Base-by-base conservation (phyloP, 2,329 filamentous ascomycete species). In the Venturiaceae sp. region DNA sequence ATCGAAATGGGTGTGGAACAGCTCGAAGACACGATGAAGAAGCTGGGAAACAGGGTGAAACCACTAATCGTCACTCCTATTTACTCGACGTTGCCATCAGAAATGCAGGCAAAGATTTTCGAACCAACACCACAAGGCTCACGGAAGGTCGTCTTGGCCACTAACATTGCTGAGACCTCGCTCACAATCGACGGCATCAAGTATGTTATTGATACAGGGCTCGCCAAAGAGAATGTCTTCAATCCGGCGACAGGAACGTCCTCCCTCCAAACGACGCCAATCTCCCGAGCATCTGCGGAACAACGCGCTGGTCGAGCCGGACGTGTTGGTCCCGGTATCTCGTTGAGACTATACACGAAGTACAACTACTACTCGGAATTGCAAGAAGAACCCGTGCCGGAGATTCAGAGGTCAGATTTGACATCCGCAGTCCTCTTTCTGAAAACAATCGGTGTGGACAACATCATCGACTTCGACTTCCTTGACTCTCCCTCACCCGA, bases 161-260 rank as follows among this genome's bases (percentile, higher is more conserved):
- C 94, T 2, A 99, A 99, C 68, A 97, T 99, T 71, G 94, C 94
- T 2, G 94, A 99, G 71, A 99, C 94, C 0, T 91, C 85, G 77
- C 75, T 99, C 67, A 99, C 94, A 0, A 96, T 99, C 60, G 92
- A 97, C 69, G 92, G 92, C 16, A 95, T 97, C 60, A 88, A 92
- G 8, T 96, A 95, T 69, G 94, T 97, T 36, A 95, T 97, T 60
- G 94, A 99, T 65, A 89, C 89, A 0, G 94, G 94, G 0, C 95
- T 95, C 63, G 90, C 94, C 62, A 99, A 99, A 71, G 90, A 97
- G 68, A 96, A 96, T 64, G 83, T 92, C 1, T 97, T 92, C 75
- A 95, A 96, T 62, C 87, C 92, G 0, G 84, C 87, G 1, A 95
- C 90, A 0, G 92, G 92, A 58, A 95, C 97, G 88, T 92, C 92